These are phyloP conservation scores for Zizania latifolia DNA, from an alignment of 176 grass and related monocot species.

Conservation along the genomic window DNA sequence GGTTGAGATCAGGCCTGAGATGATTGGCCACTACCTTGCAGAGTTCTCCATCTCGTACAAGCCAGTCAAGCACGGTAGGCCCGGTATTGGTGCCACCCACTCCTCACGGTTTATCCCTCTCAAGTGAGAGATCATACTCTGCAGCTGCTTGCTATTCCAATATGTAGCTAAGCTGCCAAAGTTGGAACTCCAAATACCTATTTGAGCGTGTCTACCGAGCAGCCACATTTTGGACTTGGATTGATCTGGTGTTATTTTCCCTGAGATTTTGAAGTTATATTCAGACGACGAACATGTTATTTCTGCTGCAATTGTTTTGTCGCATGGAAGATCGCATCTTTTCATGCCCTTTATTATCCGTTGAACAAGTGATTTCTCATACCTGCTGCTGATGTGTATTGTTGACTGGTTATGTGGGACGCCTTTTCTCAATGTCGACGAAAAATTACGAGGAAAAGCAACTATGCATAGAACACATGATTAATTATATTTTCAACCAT, in stretches of 20 bases:
- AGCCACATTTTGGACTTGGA: not conserved
- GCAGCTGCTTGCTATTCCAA: not conserved
- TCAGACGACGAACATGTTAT: not conserved
- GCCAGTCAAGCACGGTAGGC: slow-evolving; percentile 81
- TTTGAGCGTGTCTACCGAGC: not conserved
- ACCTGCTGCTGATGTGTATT: not conserved
- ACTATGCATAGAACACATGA: too few relatives aligned
- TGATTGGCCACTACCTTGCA: slow-evolving; percentile 77
- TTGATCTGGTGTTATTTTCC: not conserved
- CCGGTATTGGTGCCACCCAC: slow-evolving; percentile 77
- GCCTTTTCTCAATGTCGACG: too few relatives aligned
- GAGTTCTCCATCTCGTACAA: slow-evolving; percentile 79
- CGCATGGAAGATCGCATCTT: too few relatives aligned
- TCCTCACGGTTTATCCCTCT: slow-evolving; percentile 76
- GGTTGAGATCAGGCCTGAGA: slow-evolving; percentile 76
- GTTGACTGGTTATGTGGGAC: too few relatives aligned
- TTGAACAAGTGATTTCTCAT: not conserved
- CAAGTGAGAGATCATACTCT: slow-evolving; percentile 40
- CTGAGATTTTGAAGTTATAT: not conserved
- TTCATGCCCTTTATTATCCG: too few relatives aligned
- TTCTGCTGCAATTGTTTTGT: not conserved
- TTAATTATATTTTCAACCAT: too few relatives aligned
- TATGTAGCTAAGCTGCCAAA: slow-evolving; percentile 20
- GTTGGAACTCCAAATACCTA: not conserved
- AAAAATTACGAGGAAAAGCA: too few relatives aligned